These are phyloP conservation scores for Kappamyces sp. DNA, from an alignment of 192 early-diverging fungal species.

Conservation along the genomic window DNA sequence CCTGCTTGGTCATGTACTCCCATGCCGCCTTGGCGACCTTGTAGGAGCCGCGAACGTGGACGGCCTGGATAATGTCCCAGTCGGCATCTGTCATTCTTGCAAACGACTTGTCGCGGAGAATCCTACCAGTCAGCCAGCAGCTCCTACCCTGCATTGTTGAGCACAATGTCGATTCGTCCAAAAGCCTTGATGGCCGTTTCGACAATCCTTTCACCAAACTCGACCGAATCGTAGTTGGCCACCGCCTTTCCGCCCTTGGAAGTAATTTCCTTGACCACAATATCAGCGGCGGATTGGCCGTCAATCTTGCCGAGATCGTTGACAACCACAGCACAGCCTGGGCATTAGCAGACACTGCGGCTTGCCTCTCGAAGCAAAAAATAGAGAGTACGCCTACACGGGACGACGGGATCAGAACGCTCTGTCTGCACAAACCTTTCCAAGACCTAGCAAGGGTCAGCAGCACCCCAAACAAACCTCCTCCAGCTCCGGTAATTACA, in stretches of 20 bases:
- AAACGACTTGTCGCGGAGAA: constrained; percentile 96
- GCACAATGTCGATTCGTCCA: constrained; percentile 89
- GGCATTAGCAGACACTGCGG: not conserved
- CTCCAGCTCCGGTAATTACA: constrained; percentile 93
- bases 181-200: constrained; percentile 93
- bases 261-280: constrained; percentile 90
- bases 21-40: constrained; percentile 96
- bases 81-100: constrained; percentile 95
- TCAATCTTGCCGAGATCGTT: constrained; percentile 91
- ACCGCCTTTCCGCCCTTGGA: constrained; percentile 86
- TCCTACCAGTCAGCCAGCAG: constrained; percentile 25
- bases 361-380: constrained; percentile 72
- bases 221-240: constrained; percentile 95
- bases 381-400: constrained; percentile 75
- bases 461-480: constrained; percentile 43
- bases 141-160: constrained; percentile 91
- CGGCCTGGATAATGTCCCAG: constrained; percentile 90
- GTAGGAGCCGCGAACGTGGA: constrained; percentile 93
- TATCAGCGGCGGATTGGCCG: constrained; percentile 75
- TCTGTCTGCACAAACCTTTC: constrained; percentile 29
- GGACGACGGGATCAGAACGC: not conserved
- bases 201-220: constrained; percentile 96
- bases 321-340: constrained; percentile 88
- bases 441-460: constrained; percentile 29
- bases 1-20: constrained; percentile 92